Base-by-base conservation (phyloP, 169 alveolate genomes). In the Neospora caninum region DNA sequence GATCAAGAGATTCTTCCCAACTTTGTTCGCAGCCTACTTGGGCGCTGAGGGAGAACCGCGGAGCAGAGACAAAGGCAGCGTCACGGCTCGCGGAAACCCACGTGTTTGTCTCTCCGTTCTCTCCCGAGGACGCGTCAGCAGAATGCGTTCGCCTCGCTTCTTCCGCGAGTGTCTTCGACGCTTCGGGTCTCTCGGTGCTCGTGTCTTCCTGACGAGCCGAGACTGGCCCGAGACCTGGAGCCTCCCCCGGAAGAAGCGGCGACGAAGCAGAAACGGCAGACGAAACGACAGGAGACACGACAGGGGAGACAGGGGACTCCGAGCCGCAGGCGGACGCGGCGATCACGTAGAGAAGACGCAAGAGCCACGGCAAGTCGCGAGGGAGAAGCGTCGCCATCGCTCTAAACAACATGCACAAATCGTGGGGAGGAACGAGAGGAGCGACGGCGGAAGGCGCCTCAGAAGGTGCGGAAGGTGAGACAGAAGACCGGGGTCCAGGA, bases 321-420 rank as follows among this genome's bases (percentile, higher is more conserved):
- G 34, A 16, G 73, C 73, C 89, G 38, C 94, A 92, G 70, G 91
- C 73, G 67, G 82, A 67, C 31, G 89, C 38, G 25, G 83, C 92
- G 73, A 92, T 88, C 18, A 84, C 41, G 64, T 82, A 84, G 39
- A 92, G 88, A 34, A 92, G 88, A 22, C 94, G 94, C 31, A 92
- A 64, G 78, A 67, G 80, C 16, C 84, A 41, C 25, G 95, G 49
- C 0, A 88, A n/a, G 83, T 92, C 95, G 43, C 95, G 78, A 39
- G 95, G 95, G 34, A 91, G 67, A 49, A 92, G 89, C 31, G 88
- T 82, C 29, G 95, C 95, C 49, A 84, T 80, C 53, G 95, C 88
- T 31, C 95, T 18, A 20, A 92, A 58, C 83, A 86, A 88, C 95
- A 92, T 92, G 95, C 95, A 92, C 70, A 92, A 83, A 58, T 92